These are phyloP conservation scores for Solanum verrucosum DNA, from an alignment of 257 asterid genomes.

Conservation along the genomic window DNA sequence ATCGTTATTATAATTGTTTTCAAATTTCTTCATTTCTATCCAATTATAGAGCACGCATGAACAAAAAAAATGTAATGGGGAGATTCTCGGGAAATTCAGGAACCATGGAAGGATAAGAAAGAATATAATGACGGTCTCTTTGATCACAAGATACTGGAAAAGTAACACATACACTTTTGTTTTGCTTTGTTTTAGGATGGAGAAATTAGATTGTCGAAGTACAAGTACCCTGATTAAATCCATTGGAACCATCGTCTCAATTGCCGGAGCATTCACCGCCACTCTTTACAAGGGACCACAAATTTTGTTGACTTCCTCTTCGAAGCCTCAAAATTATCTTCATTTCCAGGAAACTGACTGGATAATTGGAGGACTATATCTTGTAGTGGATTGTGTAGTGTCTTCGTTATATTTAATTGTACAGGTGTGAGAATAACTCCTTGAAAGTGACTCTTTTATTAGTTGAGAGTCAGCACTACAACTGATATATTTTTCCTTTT, in stretches of 20 bases:
- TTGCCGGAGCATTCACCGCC: constrained; percentile 74
- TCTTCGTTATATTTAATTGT: constrained; percentile 60
- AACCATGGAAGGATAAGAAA: not conserved
- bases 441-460: not conserved
- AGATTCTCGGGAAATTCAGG: not conserved
- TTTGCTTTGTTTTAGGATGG: constrained; percentile 51
- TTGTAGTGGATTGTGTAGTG: constrained; percentile 51
- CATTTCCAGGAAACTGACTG: constrained; percentile 31
- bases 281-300: constrained; percentile 74
- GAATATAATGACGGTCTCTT: not conserved
- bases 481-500: not conserved
- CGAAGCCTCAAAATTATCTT: constrained; percentile 13
- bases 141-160: not conserved
- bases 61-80: not conserved
- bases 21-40: not conserved
- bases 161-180: constrained; percentile 6
- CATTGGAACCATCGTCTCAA: constrained; percentile 64
- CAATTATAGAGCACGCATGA: not conserved
- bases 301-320: constrained; percentile 24
- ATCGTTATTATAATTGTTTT: not conserved
- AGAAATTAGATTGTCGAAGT: constrained; percentile 45
- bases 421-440: constrained; percentile 35
- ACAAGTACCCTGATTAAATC: constrained; percentile 57
- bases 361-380: constrained; percentile 66
- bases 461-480: not conserved